Percentiles rank a stretch among this genome's conserved stretches.
phyloP scores from a whole-genome alignment of 2,329 filamentous ascomycete species.

The Sporothrix euskadiensis region DNA sequence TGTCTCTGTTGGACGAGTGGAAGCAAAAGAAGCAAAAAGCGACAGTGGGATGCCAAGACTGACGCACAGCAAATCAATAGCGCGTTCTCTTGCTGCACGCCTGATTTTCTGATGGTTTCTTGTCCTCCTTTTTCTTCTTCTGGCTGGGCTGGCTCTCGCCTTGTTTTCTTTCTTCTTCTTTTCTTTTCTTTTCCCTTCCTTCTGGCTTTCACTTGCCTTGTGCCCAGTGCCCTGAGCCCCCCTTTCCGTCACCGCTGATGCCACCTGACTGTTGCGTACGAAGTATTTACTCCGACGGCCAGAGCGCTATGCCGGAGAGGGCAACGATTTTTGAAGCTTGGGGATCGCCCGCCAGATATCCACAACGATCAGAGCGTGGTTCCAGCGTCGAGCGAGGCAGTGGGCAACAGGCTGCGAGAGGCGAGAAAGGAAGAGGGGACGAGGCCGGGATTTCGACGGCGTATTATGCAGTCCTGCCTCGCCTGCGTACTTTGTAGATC shows the following conservation, averaged over 20 bases:
- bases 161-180: neutral
- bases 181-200: neutral
- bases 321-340: slow-evolving; percentile 26
- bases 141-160: neutral
- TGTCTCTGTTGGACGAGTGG: neutral
- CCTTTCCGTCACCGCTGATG: slow-evolving; percentile 3
- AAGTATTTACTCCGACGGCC: slow-evolving; percentile 1
- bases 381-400: neutral
- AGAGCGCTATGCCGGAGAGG: slow-evolving; percentile 27
- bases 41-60: slow-evolving; percentile 11
- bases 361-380: slow-evolving; percentile 12
- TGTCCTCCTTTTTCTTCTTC: neutral
- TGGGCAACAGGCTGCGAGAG: neutral
- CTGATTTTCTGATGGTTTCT: neutral
- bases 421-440: neutral
- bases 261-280: slow-evolving; percentile 19
- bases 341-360: slow-evolving; percentile 25
- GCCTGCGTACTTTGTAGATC: neutral
- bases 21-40: neutral
- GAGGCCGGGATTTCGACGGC: neutral
- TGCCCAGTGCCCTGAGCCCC: neutral
- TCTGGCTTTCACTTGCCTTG: neutral
- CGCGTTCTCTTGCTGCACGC: neutral
- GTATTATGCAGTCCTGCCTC: neutral
- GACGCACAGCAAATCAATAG: slow-evolving; percentile 13